These are phyloP conservation scores for Aspergillus fructus DNA, from an alignment of 2,329 filamentous ascomycete genomes.

Conservation along the genomic window DNA sequence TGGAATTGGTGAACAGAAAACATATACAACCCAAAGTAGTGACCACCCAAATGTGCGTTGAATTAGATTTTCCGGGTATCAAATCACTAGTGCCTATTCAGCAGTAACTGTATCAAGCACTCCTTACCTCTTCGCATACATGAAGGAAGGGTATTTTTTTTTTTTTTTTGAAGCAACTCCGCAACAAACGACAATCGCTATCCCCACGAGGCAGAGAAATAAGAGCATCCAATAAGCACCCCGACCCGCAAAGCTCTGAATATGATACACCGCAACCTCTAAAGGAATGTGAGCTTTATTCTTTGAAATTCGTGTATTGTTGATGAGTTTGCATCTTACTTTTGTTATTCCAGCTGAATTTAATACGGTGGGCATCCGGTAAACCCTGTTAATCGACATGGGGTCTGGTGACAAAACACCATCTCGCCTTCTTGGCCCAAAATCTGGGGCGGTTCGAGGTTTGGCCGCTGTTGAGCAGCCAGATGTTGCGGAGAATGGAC, in stretches of 20 bases:
- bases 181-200: too few species aligned
- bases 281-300: neutral
- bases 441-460: neutral
- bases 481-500: constrained; percentile 16
- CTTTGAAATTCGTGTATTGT: neutral
- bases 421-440: neutral
- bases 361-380: neutral
- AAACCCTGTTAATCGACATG: neutral
- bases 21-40: neutral
- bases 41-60: neutral
- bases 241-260: neutral
- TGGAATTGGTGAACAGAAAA: too few species aligned
- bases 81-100: neutral
- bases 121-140: too few species aligned
- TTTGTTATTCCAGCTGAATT: neutral
- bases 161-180: too few species aligned
- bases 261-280: neutral
- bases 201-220: too few species aligned
- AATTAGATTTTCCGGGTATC: constrained; percentile 1
- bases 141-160: too few species aligned
- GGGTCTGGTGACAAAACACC: neutral
- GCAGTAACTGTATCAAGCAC: too few species aligned
- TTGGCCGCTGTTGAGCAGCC: neutral
- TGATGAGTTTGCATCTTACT: neutral
- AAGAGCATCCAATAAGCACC: too few species aligned